Percentiles rank a stretch among this genome's conserved stretches.
Evolutionary conservation across 106 monocot species (phyloP).

Genomic region (Acanthochlamys bracteata): DNA sequence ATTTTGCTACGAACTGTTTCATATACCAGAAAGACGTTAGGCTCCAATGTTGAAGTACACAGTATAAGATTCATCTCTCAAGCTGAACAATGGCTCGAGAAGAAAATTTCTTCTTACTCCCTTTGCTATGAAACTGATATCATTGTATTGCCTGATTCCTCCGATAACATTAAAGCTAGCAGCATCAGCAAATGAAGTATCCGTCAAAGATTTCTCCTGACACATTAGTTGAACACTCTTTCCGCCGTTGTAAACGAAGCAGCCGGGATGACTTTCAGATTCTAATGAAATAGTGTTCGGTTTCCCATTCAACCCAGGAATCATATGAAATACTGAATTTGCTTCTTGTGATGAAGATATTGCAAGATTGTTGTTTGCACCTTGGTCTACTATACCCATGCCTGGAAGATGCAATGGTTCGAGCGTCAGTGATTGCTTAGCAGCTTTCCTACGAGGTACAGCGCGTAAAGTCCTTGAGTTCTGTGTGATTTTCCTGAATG

Average conservation of each 20-base stretch:
- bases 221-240: conserved; percentile 29
- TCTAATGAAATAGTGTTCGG: conserved; percentile 44
- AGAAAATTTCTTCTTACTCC: conserved; percentile 43
- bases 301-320: conserved; percentile 46
- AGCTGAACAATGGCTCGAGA: conserved; percentile 48
- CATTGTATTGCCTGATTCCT: conserved; percentile 46
- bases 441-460: background rate
- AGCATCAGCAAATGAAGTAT: conserved; percentile 11
- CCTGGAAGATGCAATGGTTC: conserved; percentile 87
- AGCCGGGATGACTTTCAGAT: conserved; percentile 30
- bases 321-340: conserved; percentile 29
- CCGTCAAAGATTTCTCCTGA: background rate
- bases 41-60: conserved; percentile 42
- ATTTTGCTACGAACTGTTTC: no score
- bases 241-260: conserved; percentile 41
- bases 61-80: conserved; percentile 64
- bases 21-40: background rate
- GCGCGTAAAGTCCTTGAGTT: conserved; percentile 1
- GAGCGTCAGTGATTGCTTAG: conserved; percentile 22
- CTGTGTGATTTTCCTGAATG: conserved; percentile 43
- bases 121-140: conserved; percentile 61
- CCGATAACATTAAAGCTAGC: conserved; percentile 31
- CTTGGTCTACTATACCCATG: conserved; percentile 35
- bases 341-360: conserved; percentile 6
- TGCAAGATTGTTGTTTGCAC: conserved; percentile 18